Evolutionary conservation across 2,329 filamentous ascomycete genomes (phyloP).

Genomic region (Colletotrichum sp.): DNA sequence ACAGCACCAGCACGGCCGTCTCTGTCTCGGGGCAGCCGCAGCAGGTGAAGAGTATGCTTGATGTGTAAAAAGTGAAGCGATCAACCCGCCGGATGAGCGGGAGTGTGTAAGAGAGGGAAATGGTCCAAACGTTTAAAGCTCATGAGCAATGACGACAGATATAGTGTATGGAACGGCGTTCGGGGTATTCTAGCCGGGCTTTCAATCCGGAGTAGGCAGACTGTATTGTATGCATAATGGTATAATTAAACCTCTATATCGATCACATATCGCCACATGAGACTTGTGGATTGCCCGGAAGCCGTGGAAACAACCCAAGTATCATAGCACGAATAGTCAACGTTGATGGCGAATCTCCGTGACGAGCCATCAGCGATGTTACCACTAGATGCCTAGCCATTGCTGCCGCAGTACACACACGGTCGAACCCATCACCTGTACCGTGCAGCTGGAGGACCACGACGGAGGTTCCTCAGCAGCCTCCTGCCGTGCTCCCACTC

Average conservation of each 20-base stretch:
- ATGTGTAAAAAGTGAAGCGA: constrained; percentile 35
- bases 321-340: neutral
- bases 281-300: neutral
- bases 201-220: neutral
- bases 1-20: constrained; percentile 50
- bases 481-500: neutral
- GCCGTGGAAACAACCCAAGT: neutral
- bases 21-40: constrained; percentile 54
- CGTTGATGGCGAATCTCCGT: no score
- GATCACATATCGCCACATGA: neutral
- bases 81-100: neutral
- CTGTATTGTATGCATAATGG: neutral
- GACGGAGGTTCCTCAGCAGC: neutral
- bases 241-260: neutral
- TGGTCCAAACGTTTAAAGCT: neutral
- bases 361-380: neutral
- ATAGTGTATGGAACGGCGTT: neutral
- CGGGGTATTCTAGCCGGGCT: neutral
- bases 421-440: neutral
- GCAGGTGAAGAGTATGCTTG: constrained; percentile 63
- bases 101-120: neutral
- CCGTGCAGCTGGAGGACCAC: neutral
- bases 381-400: neutral
- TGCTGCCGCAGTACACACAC: neutral
- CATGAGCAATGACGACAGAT: constrained; percentile 4